Conservation (phyloP, 1,284 basidiomycete species). For the Marasmius fiardii region DNA sequence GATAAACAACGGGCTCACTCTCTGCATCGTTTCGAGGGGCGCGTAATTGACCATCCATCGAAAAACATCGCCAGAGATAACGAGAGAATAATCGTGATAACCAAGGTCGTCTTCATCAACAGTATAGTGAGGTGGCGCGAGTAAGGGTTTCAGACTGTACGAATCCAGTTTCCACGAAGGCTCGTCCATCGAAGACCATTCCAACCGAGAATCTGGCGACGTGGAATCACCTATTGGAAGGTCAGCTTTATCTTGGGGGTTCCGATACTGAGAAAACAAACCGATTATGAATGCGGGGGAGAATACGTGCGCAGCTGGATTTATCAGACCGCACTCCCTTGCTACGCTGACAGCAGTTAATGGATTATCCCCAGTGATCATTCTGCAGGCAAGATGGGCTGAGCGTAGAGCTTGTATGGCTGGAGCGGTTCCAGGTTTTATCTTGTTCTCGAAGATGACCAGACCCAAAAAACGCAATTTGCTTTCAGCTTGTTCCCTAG, state of each 20-base stretch:
- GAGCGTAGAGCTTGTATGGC: slow-evolving; percentile 87
- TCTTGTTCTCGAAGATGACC: slow-evolving; percentile 98
- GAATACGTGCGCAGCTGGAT: slow-evolving; percentile 90
- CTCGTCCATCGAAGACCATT: slow-evolving; percentile 95
- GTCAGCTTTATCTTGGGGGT: neutral
- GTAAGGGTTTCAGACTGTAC: slow-evolving; percentile 81
- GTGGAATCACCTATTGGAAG: slow-evolving; percentile 53
- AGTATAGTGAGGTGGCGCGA: slow-evolving; percentile 62
- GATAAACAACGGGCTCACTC: slow-evolving; percentile 49
- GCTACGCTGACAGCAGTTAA: slow-evolving; percentile 97
- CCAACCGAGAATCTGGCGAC: slow-evolving; percentile 66
- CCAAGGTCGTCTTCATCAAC: slow-evolving; percentile 68
- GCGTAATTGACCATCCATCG: slow-evolving; percentile 98
- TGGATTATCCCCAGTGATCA: slow-evolving; percentile 99
- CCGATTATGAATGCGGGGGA: slow-evolving; percentile 81
- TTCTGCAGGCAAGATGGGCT: slow-evolving; percentile 92
- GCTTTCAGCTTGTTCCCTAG: slow-evolving; percentile 91
- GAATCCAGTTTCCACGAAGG: slow-evolving; percentile 82
- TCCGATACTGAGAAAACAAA: slow-evolving; percentile 20
- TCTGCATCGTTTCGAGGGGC: slow-evolving; percentile 88
- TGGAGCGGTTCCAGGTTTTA: slow-evolving; percentile 91
- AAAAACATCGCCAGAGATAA: slow-evolving; percentile 96
- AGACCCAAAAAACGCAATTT: slow-evolving; percentile 91
- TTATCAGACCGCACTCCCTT: slow-evolving; percentile 90
- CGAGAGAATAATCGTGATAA: slow-evolving; percentile 89